Base-by-base conservation (phyloP, 108 stramenopile species). In the Nitzschia sp. region DNA sequence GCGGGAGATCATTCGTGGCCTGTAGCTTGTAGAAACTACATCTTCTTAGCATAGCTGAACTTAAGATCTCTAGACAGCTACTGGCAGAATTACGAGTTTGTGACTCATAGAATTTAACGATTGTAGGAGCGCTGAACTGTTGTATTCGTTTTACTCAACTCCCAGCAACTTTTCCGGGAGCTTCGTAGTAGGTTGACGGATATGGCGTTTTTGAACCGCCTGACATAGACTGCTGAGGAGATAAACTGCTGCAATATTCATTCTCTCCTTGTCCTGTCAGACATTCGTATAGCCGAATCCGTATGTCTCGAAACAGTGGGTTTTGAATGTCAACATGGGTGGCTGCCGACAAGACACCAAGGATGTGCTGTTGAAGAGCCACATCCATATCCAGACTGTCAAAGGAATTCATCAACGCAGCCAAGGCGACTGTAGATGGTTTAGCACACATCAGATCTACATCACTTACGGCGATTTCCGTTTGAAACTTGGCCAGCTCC, bases 401-500 rank as follows among this genome's bases (percentile, higher is more conserved):
- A n/a, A 71, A 48, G 0, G 61, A 39, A 41, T 71, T 71, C 22
- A 63, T 41, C 8, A 71, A 15, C 3, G 70, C 70, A 10, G 51
- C 48, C 46, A 71, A 52, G 7, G 61, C 70, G 63, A 71, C 53
- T 12, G 29, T 22, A 8, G 70, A 71, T 39, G 70, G 26, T 3
- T 21, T 11, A 20, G 51, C 26, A 22, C 21, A 15, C 40, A 71
- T 58, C 20, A 71, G 53, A 5, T 60, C 40, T 10, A 24, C 20
- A 11, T 71, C 70, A 19, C 61, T 48, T 17, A 63, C 61, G 12
- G 70, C 59, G 14, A 71, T 38, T 42, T 71, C 70, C 26, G 61
- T 62, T 52, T 71, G 70, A 24, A 53, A 71, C 8, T 63, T 71
- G 15, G 70, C 70, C 8, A 71, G 52, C 14, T 71, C 70, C 11